Evolutionary conservation across 257 asterid genomes (phyloP), one percentile per base, ranked within the genome.

Genomic region (Craterostigma plantagineum): DNA sequence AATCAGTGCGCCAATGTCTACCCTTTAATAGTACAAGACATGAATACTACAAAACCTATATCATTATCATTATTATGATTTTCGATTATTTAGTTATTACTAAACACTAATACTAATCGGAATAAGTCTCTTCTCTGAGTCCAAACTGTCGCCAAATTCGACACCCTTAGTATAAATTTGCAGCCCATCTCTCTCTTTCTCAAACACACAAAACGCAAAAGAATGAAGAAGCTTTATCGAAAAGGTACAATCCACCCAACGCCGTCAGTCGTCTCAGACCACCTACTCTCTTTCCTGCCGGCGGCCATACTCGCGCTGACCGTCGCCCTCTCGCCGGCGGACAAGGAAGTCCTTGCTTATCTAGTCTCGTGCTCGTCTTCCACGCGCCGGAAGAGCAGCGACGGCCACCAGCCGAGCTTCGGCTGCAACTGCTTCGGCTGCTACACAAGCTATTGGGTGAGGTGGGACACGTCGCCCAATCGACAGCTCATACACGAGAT

Each of bases 351-450:
- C 3, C 41, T 77, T 53, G 91, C 91, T 9, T 77, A 77, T 56
- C 72, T 77, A 3, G 68, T 77, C 27, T 68, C 85, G 34, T 77
- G 73, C 57, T 64, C 81, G 16, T 48, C 81, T 4, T 10, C 12
- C 40, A 9, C 40, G 11, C 11, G 14, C 40, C 14, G 12, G 12
- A 61, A 45, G 49, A 63, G 72, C 45, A 61, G 66, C 46, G 59
- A 48, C 56, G 77, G 73, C 76, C 90, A 80, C 51, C 51, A 69
- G 6, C 53, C 69, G 16, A 64, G 68, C 51, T 76, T 72, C 43
- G 62, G 42, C 63, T 79, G 92, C 64, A 53, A 39, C 67, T 77
- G 93, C 65, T 81, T 81, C 68, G 60, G 75, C n/a, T 81, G 93
- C 55, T 81, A 81, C 39, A 74, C 51, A 69, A 62, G 68, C 47